phyloP scores from a whole-genome alignment of 495 filamentous ascomycete species.

The Penicillium steckii region DNA sequence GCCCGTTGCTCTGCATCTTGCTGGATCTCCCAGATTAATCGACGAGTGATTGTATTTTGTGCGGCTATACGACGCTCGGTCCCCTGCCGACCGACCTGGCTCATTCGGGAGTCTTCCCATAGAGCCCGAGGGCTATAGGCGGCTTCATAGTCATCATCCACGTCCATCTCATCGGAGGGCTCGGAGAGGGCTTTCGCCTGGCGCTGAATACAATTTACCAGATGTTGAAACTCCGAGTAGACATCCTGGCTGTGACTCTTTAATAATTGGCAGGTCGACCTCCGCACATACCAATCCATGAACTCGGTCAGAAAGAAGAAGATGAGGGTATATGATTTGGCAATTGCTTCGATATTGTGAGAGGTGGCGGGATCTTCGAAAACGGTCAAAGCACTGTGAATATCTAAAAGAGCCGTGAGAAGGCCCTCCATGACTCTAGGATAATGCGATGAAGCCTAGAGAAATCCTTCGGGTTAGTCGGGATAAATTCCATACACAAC shows the following conservation, averaged over 20 bases:
- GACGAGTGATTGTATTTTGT: constrained; percentile 40
- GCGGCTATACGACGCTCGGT: constrained; percentile 35
- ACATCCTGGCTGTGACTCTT: constrained; percentile 47
- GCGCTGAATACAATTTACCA: constrained; percentile 38
- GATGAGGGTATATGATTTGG: constrained; percentile 42
- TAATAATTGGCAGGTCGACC: constrained; percentile 41
- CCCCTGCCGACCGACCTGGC: constrained; percentile 40
- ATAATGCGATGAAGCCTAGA: constrained; percentile 45
- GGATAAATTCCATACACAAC: no score
- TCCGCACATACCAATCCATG: constrained; percentile 48
- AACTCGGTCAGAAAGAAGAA: constrained; percentile 49
- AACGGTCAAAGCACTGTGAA: constrained; percentile 38
- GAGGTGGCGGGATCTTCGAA: constrained; percentile 16
- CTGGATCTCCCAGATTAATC: constrained; percentile 45
- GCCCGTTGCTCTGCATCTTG: constrained; percentile 33
- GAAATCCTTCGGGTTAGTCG: neutral
- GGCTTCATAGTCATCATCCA: constrained; percentile 27
- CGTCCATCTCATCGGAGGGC: constrained; percentile 23
- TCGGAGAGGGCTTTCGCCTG: constrained; percentile 24
- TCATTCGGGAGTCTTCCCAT: constrained; percentile 38
- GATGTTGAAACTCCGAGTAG: constrained; percentile 39
- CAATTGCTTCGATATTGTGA: constrained; percentile 28
- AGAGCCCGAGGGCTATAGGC: constrained; percentile 26
- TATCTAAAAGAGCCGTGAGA: constrained; percentile 38
- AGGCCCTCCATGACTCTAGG: constrained; percentile 45